Evolutionary conservation across 805 yeast species (phyloP), one percentile per base, ranked within the genome.

Genomic region (Candida boidinii): DNA sequence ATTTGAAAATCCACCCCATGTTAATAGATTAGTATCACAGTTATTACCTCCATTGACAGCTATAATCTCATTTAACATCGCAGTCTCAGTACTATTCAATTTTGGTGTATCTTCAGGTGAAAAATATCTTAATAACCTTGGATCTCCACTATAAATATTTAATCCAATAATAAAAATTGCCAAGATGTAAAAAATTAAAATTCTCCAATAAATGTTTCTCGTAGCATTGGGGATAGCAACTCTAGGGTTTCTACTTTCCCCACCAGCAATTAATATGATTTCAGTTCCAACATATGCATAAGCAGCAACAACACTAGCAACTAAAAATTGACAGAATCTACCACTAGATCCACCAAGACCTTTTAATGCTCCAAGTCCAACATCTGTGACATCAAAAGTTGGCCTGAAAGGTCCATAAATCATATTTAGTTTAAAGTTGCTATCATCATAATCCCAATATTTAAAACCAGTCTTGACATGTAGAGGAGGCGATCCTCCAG

Each of bases 271-370:
- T 41, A 83, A 76, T 10, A 85, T 88, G 51, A 79, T 76, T 44
- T 84, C 94, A 1, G 87, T 80, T 0, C 94, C 94, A 30, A 81
- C 74, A 47, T 78, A 84, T 0, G 94, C 81, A 53, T 79, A 84
- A 0, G 85, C 65, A 0, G 87, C 76, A 15, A 77, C 73, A 29
- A 76, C 56, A 7, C 77, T 58, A 1, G 86, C 84, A 1, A 76
- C 69, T 23, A 79, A 35, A 7, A 81, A 53, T 6, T 82, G 73
- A 29, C 79, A 56, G 32, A 82, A 66, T 27, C 82, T 51, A 0
- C 90, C 92, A 30, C 53, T 48, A 19, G 63, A 51, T 3, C 88
- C 85, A 5, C 70, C 71, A 21, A 76, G 74, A 0, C 90, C 90
- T 13, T 55, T 53, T 8, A 37, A 25, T 1, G 76, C 58, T 1